These are phyloP conservation scores for Calonectria fujianensis DNA, from an alignment of 2,329 filamentous ascomycete genomes.

Conservation along the genomic window DNA sequence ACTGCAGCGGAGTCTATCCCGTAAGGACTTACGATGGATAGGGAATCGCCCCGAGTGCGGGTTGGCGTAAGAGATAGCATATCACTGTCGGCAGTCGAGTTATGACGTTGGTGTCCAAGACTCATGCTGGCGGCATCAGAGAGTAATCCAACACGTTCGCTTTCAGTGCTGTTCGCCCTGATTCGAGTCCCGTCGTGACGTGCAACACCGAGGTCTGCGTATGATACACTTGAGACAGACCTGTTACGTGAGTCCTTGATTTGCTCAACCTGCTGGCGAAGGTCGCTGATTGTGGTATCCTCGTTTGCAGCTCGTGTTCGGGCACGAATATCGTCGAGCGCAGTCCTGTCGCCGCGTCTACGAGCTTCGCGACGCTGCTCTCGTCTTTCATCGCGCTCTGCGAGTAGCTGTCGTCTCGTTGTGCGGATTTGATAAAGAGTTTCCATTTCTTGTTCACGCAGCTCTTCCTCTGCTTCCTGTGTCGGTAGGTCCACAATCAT, in stretches of 20 bases:
- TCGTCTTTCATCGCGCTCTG: slow-evolving; percentile 86
- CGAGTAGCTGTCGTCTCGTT: slow-evolving; percentile 83
- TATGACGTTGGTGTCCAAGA: slow-evolving; percentile 60
- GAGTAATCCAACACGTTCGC: slow-evolving; percentile 81
- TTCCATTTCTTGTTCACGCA: slow-evolving; percentile 94
- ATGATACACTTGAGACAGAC: slow-evolving; percentile 84
- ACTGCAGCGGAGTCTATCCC: slow-evolving; percentile 60
- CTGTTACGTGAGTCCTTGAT: slow-evolving; percentile 77
- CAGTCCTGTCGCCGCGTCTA: slow-evolving; percentile 79
- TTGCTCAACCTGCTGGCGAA: slow-evolving; percentile 73
- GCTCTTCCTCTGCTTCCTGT: slow-evolving; percentile 83
- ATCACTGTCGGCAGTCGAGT: slow-evolving; percentile 71
- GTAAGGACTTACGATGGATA: slow-evolving; percentile 45
- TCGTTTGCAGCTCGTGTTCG: slow-evolving; percentile 69
- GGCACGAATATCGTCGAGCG: slow-evolving; percentile 80
- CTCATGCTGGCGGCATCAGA: slow-evolving; percentile 82
- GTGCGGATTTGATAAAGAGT: slow-evolving; percentile 91
- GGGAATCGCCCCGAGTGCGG: slow-evolving; percentile 66
- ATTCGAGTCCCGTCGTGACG: slow-evolving; percentile 86
- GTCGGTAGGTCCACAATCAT: slow-evolving; percentile 91
- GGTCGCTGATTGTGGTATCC: slow-evolving; percentile 73
- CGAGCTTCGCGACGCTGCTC: slow-evolving; percentile 82
- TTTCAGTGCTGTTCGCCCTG: slow-evolving; percentile 83
- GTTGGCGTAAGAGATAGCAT: slow-evolving; percentile 63
- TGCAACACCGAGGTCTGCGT: slow-evolving; percentile 84